Base-by-base conservation (phyloP, 495 filamentous ascomycete genomes). In the Pyrenopolyporus hunteri region DNA sequence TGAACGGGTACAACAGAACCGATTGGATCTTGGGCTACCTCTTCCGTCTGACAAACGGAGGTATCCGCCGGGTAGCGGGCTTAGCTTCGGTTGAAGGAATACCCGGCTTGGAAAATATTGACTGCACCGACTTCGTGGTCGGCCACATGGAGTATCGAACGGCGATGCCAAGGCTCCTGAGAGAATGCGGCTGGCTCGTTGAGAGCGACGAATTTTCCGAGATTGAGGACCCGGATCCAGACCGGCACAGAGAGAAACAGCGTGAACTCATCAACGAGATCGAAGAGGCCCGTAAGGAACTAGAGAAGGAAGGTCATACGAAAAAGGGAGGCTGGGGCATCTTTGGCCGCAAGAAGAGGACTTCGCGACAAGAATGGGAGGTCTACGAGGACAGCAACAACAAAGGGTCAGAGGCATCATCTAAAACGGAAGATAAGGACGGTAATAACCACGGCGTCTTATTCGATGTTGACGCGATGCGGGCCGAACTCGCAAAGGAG, bases 1-100 rank as follows among this genome's bases (percentile, higher is more conserved):
- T 99, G 43, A 99, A 97, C 70, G 94, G 92, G 4, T 98, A 95
- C 74, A 87, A 93, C 36, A 88, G 83, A 14, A 96, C 93, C 67
- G 94, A 99, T 73, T 99, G 95, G 94, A 98, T 99, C 68, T 74
- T 99, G 25, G 93, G 94, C 3, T 99, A 99, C 67, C 83, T 99
- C 4, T 99, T 99, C 80, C 91, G 94, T 7, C 85, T 96, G 5
- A 99, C 94, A 13, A 87, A 86, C 63, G 94, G 94, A 50, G 95
- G 94, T 44, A 93, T 99, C 69, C 87, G 89, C 74, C 88, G 89
- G 13, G 86, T 99, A 0, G 92, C 92, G 4, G 94, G 94, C n/a
- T 84, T 99, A 4, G 92, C 86, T 3, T 81, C 88, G 6, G 80
- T 99, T 19, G 86, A 92, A 31, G 83, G 79, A 1, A 80, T 97